Conservation (phyloP, 2,329 filamentous ascomycete genomes). For the Huntiella abstrusa region DNA sequence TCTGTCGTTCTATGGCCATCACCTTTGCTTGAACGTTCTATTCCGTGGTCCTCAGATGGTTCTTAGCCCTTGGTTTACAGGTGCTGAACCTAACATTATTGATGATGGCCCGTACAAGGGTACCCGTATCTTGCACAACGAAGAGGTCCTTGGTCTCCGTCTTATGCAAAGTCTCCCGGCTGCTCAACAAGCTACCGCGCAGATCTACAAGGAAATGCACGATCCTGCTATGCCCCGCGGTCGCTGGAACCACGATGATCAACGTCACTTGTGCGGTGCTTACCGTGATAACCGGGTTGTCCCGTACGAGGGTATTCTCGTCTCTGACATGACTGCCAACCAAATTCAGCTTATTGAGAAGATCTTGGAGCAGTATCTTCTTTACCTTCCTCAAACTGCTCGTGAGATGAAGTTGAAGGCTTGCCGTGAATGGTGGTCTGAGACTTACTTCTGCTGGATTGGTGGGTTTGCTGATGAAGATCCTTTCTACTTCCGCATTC, state of each 20-base stretch:
- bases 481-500: constrained; percentile 60
- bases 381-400: constrained; percentile 44
- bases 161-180: constrained; percentile 46
- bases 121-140: constrained; percentile 44
- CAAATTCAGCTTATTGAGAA: constrained; percentile 36
- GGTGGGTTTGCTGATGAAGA: constrained; percentile 47
- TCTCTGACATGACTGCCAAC: constrained; percentile 25
- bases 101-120: constrained; percentile 44
- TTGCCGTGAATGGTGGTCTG: constrained; percentile 35
- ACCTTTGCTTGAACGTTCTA: constrained; percentile 55
- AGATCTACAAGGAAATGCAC: constrained; percentile 38
- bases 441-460: constrained; percentile 70
- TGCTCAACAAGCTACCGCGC: constrained; percentile 29
- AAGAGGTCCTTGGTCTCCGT: constrained; percentile 44
- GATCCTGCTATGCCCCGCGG: constrained; percentile 48
- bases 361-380: constrained; percentile 45
- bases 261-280: constrained; percentile 59
- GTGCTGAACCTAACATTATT: constrained; percentile 61
- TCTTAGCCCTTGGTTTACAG: constrained; percentile 58
- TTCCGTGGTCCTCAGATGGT: constrained; percentile 46
- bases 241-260: constrained; percentile 65
- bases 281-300: constrained; percentile 62
- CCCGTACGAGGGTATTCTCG: constrained; percentile 49
- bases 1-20: constrained; percentile 60
- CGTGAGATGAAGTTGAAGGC: constrained; percentile 35